Evolutionary conservation across 176 grass and related monocot species (phyloP).

Genomic region (barley (Hordeum vulgare)): DNA sequence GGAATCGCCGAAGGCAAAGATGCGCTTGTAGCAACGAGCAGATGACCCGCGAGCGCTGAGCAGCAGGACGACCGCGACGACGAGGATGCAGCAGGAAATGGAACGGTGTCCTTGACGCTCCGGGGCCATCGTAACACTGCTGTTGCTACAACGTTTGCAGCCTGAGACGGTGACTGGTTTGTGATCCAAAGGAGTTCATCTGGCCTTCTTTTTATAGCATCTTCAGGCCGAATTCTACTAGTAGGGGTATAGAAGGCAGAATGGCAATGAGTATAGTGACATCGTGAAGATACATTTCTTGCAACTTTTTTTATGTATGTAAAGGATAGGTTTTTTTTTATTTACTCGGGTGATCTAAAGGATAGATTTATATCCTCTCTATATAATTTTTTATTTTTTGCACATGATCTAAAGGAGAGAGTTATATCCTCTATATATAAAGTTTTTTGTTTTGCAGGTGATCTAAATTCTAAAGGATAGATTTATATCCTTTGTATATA

Average conservation of each 20-base stretch:
- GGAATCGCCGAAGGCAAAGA: constrained; percentile 66
- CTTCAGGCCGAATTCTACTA: not conserved
- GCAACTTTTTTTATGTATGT: too few relatives aligned
- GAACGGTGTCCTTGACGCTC: not conserved
- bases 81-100: not conserved
- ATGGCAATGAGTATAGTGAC: too few relatives aligned
- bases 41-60: not conserved
- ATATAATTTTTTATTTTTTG: too few relatives aligned
- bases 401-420: too few relatives aligned
- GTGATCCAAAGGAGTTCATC: not conserved
- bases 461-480: not conserved
- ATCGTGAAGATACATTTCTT: too few relatives aligned
- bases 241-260: too few relatives aligned
- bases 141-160: not conserved
- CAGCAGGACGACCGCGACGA: not conserved
- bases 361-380: too few relatives aligned
- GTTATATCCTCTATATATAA: too few relatives aligned
- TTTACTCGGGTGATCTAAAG: too few relatives aligned
- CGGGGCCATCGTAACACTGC: not conserved
- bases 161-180: not conserved
- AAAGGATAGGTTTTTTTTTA: too few relatives aligned
- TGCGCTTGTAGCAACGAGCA: constrained; percentile 43
- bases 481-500: too few relatives aligned
- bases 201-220: not conserved
- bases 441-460: too few relatives aligned